Evolutionary conservation across 2,329 filamentous ascomycete species (phyloP).

Genomic region (Laburnicola sp.): DNA sequence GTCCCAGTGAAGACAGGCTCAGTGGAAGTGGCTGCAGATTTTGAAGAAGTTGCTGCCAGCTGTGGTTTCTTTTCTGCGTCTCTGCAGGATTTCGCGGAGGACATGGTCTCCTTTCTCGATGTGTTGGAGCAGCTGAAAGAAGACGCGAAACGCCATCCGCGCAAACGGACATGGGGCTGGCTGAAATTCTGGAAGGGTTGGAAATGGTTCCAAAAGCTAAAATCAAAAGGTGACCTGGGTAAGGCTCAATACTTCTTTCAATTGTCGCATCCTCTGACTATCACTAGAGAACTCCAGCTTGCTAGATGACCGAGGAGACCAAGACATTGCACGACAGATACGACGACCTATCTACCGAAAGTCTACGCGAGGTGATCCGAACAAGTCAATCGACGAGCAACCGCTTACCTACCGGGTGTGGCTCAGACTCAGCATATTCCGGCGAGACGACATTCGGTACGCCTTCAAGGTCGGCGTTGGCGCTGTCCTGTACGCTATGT

Average conservation of each 20-base stretch:
- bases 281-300: slow-evolving; percentile 28
- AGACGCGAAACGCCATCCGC: slow-evolving; percentile 64
- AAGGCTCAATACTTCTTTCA: background rate
- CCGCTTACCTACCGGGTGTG: slow-evolving; percentile 56
- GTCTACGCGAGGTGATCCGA: slow-evolving; percentile 31
- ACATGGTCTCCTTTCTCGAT: slow-evolving; percentile 80
- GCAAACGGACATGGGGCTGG: slow-evolving; percentile 78
- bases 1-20: slow-evolving; percentile 70
- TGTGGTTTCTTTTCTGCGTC: slow-evolving; percentile 97
- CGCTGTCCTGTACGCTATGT: slow-evolving; percentile 83
- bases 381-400: slow-evolving; percentile 34
- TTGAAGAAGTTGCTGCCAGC: slow-evolving; percentile 96
- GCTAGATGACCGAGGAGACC: slow-evolving; percentile 29
- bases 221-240: slow-evolving; percentile 26
- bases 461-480: slow-evolving; percentile 92
- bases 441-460: slow-evolving; percentile 71
- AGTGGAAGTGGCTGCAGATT: slow-evolving; percentile 81
- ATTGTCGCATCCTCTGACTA: slow-evolving; percentile 10
- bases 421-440: slow-evolving; percentile 59
- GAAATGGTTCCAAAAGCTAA: slow-evolving; percentile 14
- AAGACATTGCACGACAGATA: slow-evolving; percentile 41
- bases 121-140: slow-evolving; percentile 84
- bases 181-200: slow-evolving; percentile 70
- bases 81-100: slow-evolving; percentile 85
- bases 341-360: slow-evolving; percentile 40